Percentiles rank a stretch among this genome's conserved stretches.
Evolutionary conservation across 805 yeast genomes (phyloP).

Genomic region (Diddensiella santjacobensis): DNA sequence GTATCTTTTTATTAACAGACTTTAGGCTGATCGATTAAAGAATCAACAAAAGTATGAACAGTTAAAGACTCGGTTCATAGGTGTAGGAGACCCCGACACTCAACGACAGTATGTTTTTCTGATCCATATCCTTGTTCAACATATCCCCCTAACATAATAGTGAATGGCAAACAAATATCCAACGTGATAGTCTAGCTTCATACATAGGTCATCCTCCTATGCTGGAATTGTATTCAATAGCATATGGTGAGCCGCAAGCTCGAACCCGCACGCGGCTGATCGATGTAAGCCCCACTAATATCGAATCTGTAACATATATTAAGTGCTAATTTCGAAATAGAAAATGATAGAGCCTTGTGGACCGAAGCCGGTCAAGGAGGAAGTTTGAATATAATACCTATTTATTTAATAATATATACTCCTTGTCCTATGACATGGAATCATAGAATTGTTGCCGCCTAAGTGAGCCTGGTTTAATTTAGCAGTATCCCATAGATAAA

Average conservation of each 20-base stretch:
- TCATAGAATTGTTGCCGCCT: conserved; percentile 15
- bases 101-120: conserved; percentile 41
- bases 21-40: conserved; percentile 60
- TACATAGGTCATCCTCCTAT: conserved; percentile 56
- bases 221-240: conserved; percentile 52
- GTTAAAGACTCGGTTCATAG: conserved; percentile 60
- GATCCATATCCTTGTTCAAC: neutral
- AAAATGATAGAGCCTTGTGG: conserved; percentile 31
- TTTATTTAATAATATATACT: conserved; percentile 32
- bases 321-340: conserved; percentile 12
- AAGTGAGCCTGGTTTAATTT: conserved; percentile 32
- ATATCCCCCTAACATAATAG: conserved; percentile 18
- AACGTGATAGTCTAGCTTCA: conserved; percentile 62
- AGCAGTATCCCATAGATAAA: conserved; percentile 45
- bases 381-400: conserved; percentile 3
- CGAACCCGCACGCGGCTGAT: conserved; percentile 25
- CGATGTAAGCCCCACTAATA: conserved; percentile 29
- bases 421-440: conserved; percentile 39
- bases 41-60: conserved; percentile 55
- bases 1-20: too few species aligned
- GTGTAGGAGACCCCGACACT: conserved; percentile 74
- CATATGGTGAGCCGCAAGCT: conserved; percentile 43
- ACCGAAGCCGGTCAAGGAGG: conserved; percentile 21
- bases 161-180: conserved; percentile 67
- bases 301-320: neutral